Percentiles rank a stretch among this genome's conserved stretches.
Conservation (phyloP, 306 rosid genomes). For the Herpetospermum pedunculosum region DNA sequence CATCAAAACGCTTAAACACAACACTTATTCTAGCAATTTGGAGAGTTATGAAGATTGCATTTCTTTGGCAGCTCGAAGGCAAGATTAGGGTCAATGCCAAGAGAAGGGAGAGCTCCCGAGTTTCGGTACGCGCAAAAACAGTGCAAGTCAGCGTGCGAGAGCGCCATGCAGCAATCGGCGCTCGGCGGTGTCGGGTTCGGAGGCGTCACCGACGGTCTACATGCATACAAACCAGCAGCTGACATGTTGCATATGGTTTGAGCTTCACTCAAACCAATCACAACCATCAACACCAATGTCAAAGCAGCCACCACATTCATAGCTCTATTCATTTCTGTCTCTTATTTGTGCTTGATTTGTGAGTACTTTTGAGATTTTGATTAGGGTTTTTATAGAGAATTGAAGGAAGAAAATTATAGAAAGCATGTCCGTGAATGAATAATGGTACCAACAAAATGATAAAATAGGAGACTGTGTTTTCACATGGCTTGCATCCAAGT, state of each 20-base stretch:
- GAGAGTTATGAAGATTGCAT: conserved; percentile 40
- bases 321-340: background rate
- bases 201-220: conserved; percentile 37
- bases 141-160: conserved; percentile 27
- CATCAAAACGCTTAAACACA: too few species aligned
- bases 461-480: background rate
- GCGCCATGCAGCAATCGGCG: conserved; percentile 22
- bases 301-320: conserved; percentile 6
- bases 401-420: background rate
- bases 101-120: conserved; percentile 38
- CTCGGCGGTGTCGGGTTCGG: conserved; percentile 37
- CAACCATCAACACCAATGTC: background rate
- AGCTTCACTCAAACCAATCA: background rate
- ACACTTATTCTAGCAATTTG: conserved; percentile 23
- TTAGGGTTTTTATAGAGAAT: background rate
- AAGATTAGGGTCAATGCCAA: conserved; percentile 46
- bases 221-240: conserved; percentile 16
- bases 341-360: too few species aligned
- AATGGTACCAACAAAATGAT: background rate
- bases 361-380: background rate
- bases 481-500: background rate
- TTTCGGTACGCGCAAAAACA: conserved; percentile 46
- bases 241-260: conserved; percentile 43
- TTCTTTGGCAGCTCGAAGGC: conserved; percentile 43
- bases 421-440: background rate